Percentiles rank a stretch among this genome's conserved stretches.
Evolutionary conservation across 2,329 filamentous ascomycete genomes (phyloP).

Genomic region (Neophaeococcomyces aloes): DNA sequence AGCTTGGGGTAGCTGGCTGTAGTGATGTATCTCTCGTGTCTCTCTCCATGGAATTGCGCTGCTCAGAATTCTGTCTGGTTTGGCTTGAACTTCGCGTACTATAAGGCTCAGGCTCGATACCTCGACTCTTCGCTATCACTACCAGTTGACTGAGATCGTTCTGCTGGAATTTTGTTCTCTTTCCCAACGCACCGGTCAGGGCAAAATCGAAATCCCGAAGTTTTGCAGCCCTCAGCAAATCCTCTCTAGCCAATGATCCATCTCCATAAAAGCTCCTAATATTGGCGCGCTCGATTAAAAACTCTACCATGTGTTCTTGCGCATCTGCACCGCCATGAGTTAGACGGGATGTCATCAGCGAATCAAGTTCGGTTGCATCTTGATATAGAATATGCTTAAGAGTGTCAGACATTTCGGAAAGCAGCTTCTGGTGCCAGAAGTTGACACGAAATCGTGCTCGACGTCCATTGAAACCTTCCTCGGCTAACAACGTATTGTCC

Average conservation of each 20-base stretch:
- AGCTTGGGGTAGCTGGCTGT: conserved; percentile 13
- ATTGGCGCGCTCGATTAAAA: conserved; percentile 70
- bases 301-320: conserved; percentile 37
- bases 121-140: conserved; percentile 69
- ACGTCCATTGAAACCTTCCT: conserved; percentile 31
- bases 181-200: conserved; percentile 77
- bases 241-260: conserved; percentile 61
- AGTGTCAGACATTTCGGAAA: conserved; percentile 51
- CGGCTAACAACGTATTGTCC: conserved; percentile 39
- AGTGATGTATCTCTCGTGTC: conserved; percentile 16
- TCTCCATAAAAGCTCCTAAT: conserved; percentile 76
- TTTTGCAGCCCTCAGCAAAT: conserved; percentile 57
- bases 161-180: conserved; percentile 37
- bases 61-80: conserved; percentile 9
- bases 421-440: conserved; percentile 59
- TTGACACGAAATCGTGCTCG: conserved; percentile 63
- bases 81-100: conserved; percentile 12
- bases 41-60: conserved; percentile 12
- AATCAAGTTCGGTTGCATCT: conserved; percentile 45
- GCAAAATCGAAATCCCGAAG: conserved; percentile 67
- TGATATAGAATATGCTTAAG: conserved; percentile 52
- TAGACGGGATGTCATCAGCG: conserved; percentile 19
- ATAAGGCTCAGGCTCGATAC: conserved; percentile 23
- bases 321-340: conserved; percentile 25
- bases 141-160: conserved; percentile 67